phyloP scores from a whole-genome alignment of 768 basidiomycete species.

The Boletus subparvulus region DNA sequence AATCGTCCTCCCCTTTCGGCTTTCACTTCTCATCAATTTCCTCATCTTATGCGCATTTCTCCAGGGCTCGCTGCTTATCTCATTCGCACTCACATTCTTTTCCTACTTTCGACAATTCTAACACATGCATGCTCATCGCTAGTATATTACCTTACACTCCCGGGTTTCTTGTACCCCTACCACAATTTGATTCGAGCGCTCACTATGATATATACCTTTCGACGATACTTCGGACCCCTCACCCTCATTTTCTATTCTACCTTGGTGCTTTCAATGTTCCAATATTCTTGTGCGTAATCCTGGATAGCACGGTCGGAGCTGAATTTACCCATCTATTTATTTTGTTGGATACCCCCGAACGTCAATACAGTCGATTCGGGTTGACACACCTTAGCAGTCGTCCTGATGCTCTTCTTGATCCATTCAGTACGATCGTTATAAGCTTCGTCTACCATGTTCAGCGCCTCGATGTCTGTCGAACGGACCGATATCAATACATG shows the following conservation, averaged over 20 bases:
- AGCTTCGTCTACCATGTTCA: slow-evolving; percentile 84
- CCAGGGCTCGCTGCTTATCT: slow-evolving; percentile 5
- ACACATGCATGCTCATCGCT: slow-evolving; percentile 7
- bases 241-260: slow-evolving; percentile 21
- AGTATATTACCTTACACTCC: slow-evolving; percentile 16
- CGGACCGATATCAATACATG: not conserved
- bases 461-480: slow-evolving; percentile 69
- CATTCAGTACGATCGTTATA: slow-evolving; percentile 83
- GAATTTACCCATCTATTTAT: slow-evolving; percentile 87
- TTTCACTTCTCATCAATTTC: not conserved
- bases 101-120: slow-evolving; percentile 10
- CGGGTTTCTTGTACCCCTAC: slow-evolving; percentile 5
- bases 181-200: slow-evolving; percentile 4
- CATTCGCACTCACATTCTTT: slow-evolving; percentile 7
- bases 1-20: not conserved
- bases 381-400: slow-evolving; percentile 64
- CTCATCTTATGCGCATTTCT: not conserved
- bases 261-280: slow-evolving; percentile 63
- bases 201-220: slow-evolving; percentile 8
- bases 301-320: slow-evolving; percentile 91
- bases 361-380: slow-evolving; percentile 55
- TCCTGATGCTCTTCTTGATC: slow-evolving; percentile 88
- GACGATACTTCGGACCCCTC: not conserved
- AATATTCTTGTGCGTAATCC: slow-evolving; percentile 88
- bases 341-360: slow-evolving; percentile 44